Percentiles rank a stretch among this genome's conserved stretches.
Evolutionary conservation across 2,329 filamentous ascomycete species (phyloP).

Genomic region (Diplodia intermedia): DNA sequence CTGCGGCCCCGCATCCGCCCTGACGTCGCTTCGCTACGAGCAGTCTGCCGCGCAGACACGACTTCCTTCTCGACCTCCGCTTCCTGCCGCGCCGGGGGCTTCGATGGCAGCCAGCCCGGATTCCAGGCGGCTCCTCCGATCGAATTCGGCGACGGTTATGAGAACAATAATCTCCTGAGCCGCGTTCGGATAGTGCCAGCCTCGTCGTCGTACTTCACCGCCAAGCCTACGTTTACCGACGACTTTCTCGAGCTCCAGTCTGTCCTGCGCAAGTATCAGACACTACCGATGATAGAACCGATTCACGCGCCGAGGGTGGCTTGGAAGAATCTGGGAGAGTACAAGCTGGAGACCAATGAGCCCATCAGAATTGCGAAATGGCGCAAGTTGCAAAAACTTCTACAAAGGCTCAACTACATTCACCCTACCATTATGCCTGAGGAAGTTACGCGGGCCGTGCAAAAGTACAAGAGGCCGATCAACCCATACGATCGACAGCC

Average conservation of each 20-base stretch:
- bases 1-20: constrained; percentile 31
- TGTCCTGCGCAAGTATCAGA: constrained; percentile 73
- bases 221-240: constrained; percentile 84
- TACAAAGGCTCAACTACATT: constrained; percentile 84
- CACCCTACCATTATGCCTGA: constrained; percentile 76
- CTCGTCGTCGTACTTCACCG: constrained; percentile 95
- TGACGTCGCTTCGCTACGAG: constrained; percentile 16
- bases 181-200: constrained; percentile 75
- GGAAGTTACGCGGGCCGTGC: constrained; percentile 70
- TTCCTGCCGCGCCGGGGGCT: constrained; percentile 39
- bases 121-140: constrained; percentile 55
- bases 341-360: constrained; percentile 61
- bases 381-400: constrained; percentile 74
- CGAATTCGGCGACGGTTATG: constrained; percentile 43
- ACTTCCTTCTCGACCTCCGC: constrained; percentile 45
- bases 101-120: constrained; percentile 36
- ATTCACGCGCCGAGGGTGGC: constrained; percentile 74
- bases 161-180: constrained; percentile 36
- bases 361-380: constrained; percentile 71
- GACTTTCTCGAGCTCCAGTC: constrained; percentile 75
- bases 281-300: constrained; percentile 72
- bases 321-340: constrained; percentile 82
- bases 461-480: constrained; percentile 75
- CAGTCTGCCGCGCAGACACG: constrained; percentile 8
- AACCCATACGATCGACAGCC: constrained; percentile 71